phyloP scores from a whole-genome alignment of 176 grass and related monocot genomes.

The Raddia guianensis region DNA sequence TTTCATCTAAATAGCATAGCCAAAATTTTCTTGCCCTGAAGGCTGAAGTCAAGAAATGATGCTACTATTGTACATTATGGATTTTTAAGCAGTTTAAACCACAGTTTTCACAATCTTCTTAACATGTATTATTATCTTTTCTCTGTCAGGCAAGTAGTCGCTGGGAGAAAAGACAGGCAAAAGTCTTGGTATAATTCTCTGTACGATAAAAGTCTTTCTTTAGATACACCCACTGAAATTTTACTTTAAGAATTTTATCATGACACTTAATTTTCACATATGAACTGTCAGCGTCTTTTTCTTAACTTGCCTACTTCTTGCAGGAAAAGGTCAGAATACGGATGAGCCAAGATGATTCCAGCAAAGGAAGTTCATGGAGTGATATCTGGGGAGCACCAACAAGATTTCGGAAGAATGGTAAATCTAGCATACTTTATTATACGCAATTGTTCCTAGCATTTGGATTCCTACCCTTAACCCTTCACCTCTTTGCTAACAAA shows the following conservation, averaged over 20 bases:
- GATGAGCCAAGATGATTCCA: constrained; percentile 76
- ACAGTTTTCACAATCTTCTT: background rate
- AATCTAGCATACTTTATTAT: constrained; percentile 12
- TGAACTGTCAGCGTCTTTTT: background rate
- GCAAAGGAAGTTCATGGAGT: constrained; percentile 70
- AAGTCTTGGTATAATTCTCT: constrained; percentile 82
- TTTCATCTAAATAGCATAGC: background rate
- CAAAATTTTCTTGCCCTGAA: background rate
- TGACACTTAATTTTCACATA: background rate
- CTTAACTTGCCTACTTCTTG: background rate
- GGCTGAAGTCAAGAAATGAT: constrained; percentile 10
- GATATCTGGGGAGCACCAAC: constrained; percentile 79
- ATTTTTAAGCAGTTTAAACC: background rate
- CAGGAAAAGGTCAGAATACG: constrained; percentile 75
- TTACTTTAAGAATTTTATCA: background rate
- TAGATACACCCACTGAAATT: background rate
- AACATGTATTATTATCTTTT: constrained; percentile 21
- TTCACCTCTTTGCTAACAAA: background rate
- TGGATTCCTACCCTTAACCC: background rate
- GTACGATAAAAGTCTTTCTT: constrained; percentile 19
- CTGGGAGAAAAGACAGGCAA: constrained; percentile 93
- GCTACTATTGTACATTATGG: background rate
- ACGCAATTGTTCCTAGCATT: background rate
- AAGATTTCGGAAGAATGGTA: constrained; percentile 68
- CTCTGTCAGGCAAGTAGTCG: constrained; percentile 68